Evolutionary conservation across 768 basidiomycete genomes (phyloP).

Genomic region (Leucocoprinus sp.): DNA sequence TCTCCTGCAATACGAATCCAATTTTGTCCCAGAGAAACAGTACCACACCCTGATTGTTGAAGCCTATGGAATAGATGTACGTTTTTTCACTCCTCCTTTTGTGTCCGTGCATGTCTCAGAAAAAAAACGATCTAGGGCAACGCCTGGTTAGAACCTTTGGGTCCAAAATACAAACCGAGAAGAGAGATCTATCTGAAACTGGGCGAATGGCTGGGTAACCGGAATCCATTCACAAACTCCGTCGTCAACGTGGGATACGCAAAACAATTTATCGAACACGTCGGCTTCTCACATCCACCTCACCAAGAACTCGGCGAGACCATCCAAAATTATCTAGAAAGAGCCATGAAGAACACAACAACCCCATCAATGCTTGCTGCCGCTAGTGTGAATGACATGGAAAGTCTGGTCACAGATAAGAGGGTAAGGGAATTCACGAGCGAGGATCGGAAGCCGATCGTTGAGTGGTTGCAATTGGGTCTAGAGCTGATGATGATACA

Average conservation of each 20-base stretch:
- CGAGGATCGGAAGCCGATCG: slow-evolving; percentile 27
- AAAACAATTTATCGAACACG: slow-evolving; percentile 12
- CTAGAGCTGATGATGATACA: slow-evolving; percentile 19
- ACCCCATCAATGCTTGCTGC: slow-evolving; percentile 18
- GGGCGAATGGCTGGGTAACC: not conserved
- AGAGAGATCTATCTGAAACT: not conserved
- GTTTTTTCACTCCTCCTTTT: not conserved
- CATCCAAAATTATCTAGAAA: slow-evolving; percentile 16
- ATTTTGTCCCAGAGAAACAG: not conserved
- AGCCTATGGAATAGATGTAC: slow-evolving; percentile 11
- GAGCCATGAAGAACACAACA: slow-evolving; percentile 10
- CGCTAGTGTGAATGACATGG: slow-evolving; percentile 7
- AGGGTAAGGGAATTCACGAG: slow-evolving; percentile 33
- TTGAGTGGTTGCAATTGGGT: slow-evolving; percentile 30
- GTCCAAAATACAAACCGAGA: not conserved
- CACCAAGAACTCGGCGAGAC: slow-evolving; percentile 12
- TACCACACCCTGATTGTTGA: slow-evolving; percentile 12
- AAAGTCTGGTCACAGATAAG: slow-evolving; percentile 23
- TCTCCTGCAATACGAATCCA: slow-evolving; percentile 39
- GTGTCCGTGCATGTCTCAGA: not conserved
- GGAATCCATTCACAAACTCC: not conserved
- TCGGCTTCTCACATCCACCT: slow-evolving; percentile 14
- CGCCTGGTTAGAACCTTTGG: slow-evolving; percentile 9
- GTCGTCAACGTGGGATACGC: slow-evolving; percentile 7
- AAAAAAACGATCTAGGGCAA: slow-evolving; percentile 2